These are phyloP conservation scores for Lentinula sp. DNA, from an alignment of 768 basidiomycete genomes.

Conservation along the genomic window DNA sequence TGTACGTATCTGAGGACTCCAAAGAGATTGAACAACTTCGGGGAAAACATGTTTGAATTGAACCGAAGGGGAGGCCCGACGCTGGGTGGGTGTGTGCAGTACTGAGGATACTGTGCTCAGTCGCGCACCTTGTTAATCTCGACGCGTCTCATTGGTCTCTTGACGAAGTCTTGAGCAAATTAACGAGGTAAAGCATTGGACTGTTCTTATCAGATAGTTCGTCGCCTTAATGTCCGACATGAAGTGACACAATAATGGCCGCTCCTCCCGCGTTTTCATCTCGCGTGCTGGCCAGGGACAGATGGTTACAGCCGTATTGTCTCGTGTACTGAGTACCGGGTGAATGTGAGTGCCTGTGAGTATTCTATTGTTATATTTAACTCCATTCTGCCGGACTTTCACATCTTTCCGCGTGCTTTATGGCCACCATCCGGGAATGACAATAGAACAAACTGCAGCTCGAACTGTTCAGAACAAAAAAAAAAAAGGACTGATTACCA, in stretches of 20 bases:
- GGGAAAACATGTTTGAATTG: background rate
- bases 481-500: background rate
- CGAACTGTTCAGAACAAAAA: background rate
- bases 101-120: too few species aligned
- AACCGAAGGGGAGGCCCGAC: too few species aligned
- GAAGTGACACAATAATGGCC: background rate
- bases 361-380: background rate
- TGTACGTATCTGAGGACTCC: background rate
- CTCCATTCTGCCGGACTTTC: background rate
- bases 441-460: background rate
- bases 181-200: background rate
- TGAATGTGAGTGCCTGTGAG: background rate
- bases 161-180: background rate
- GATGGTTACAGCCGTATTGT: background rate
- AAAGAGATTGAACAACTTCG: background rate
- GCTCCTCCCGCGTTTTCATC: background rate
- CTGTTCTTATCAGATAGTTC: background rate
- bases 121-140: too few species aligned
- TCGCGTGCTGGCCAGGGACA: background rate
- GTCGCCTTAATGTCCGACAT: background rate
- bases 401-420: background rate
- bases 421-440: background rate
- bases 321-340: background rate
- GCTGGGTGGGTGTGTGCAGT: too few species aligned
- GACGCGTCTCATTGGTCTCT: background rate